A percentile compares a stretch with the other conserved stretches of the same genome.
These are phyloP conservation scores for Capsicum baccatum DNA, from an alignment of 257 asterid species.

Conservation along the genomic window DNA sequence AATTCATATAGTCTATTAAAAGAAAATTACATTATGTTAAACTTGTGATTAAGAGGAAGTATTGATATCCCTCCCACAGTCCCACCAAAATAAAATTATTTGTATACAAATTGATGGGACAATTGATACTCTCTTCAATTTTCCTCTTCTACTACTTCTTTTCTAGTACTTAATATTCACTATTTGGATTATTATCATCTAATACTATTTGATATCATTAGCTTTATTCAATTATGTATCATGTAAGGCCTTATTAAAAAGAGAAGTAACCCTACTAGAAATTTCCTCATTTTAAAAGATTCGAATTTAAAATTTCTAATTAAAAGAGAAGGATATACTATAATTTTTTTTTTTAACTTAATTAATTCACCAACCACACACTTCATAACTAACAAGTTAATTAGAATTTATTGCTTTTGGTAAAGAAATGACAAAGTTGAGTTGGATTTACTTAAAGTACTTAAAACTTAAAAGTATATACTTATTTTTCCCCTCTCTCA, in stretches of 20 bases:
- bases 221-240: too few species aligned
- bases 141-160: not conserved
- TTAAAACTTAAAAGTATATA: not conserved
- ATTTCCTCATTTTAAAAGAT: not conserved
- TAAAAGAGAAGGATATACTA: not conserved
- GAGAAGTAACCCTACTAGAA: not conserved
- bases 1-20: not conserved
- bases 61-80: not conserved
- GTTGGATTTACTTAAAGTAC: not conserved
- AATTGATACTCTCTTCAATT: not conserved
- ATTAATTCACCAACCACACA: not conserved
- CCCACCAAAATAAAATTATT: not conserved
- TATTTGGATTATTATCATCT: too few species aligned
- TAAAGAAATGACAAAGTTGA: not conserved
- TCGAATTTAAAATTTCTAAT: too few species aligned
- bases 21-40: too few species aligned
- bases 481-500: not conserved
- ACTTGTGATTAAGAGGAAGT: too few species aligned
- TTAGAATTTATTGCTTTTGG: not conserved
- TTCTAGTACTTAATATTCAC: too few species aligned
- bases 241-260: too few species aligned
- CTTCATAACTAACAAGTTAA: not conserved
- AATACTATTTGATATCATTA: too few species aligned
- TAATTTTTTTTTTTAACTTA: not conserved
- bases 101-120: not conserved